phyloP scores from a whole-genome alignment of 2,329 filamentous ascomycete genomes.

The Xylogone sp. region DNA sequence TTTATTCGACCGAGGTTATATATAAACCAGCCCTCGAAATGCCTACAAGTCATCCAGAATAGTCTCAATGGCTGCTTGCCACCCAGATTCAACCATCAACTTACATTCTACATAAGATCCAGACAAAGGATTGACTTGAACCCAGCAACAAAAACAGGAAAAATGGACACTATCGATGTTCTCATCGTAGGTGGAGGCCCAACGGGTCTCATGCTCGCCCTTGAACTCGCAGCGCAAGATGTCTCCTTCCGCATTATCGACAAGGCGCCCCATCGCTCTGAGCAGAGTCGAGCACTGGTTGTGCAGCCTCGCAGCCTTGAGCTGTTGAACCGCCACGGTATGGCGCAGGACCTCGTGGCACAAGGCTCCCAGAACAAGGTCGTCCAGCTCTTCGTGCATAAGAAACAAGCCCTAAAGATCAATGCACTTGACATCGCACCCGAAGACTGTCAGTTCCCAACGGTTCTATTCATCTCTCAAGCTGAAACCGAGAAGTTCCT shows the following conservation, averaged over 20 bases:
- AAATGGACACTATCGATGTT: slow-evolving; percentile 24
- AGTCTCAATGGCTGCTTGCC: too few relatives aligned
- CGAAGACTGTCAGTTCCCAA: slow-evolving; percentile 27
- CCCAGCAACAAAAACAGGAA: too few relatives aligned
- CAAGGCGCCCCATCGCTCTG: slow-evolving; percentile 26
- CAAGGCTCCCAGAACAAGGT: slow-evolving; percentile 34
- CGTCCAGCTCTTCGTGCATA: slow-evolving; percentile 34
- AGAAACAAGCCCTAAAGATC: slow-evolving; percentile 27
- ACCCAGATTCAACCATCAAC: too few relatives aligned
- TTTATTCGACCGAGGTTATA: too few relatives aligned
- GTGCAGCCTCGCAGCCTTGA: slow-evolving; percentile 48
- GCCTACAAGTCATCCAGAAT: too few relatives aligned
- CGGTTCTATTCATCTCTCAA: slow-evolving; percentile 31
- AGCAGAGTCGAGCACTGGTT: slow-evolving; percentile 38
- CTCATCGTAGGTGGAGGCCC: slow-evolving; percentile 44
- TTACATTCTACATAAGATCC: too few relatives aligned
- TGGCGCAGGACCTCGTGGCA: slow-evolving; percentile 32
- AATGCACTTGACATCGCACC: slow-evolving; percentile 23
- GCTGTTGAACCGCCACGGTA: slow-evolving; percentile 41
- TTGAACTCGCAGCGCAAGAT: slow-evolving; percentile 31
- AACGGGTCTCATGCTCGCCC: slow-evolving; percentile 38
- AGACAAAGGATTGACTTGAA: too few relatives aligned
- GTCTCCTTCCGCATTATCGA: slow-evolving; percentile 37
- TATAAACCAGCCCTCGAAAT: too few relatives aligned
- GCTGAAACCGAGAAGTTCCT: slow-evolving; percentile 31